phyloP scores from a whole-genome alignment of 2,329 filamentous ascomycete species.

The Mycosphaerella arachidis region DNA sequence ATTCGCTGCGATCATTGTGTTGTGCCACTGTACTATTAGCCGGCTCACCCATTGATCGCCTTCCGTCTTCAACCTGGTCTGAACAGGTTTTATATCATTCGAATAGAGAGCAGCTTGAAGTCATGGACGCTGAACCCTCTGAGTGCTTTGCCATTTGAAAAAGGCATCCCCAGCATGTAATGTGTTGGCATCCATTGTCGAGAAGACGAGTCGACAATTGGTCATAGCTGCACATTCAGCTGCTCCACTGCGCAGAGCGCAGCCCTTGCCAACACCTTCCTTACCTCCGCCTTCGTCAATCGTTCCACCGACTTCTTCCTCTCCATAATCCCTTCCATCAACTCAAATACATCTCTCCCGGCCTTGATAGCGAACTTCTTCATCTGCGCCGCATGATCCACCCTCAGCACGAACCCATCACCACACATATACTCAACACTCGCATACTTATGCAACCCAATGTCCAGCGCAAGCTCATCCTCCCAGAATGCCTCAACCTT shows the following conservation, averaged over 20 bases:
- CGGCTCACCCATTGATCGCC: too few relatives aligned
- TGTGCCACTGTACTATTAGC: too few relatives aligned
- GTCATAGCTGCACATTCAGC: not conserved
- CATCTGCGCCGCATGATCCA: conserved; percentile 11
- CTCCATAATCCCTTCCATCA: conserved; percentile 3
- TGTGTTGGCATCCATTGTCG: not conserved
- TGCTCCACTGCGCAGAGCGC: conserved; percentile 6
- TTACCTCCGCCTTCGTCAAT: conserved; percentile 9
- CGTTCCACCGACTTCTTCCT: not conserved
- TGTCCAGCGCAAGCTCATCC: conserved; percentile 11
- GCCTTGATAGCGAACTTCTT: conserved; percentile 2
- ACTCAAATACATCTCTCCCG: not conserved
- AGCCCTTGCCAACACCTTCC: not conserved
- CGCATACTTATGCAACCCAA: conserved; percentile 10
- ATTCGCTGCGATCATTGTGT: too few relatives aligned
- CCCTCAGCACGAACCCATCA: conserved; percentile 8
- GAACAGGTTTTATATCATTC: too few relatives aligned
- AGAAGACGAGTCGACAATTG: not conserved
- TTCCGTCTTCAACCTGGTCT: too few relatives aligned
- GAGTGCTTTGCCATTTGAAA: too few relatives aligned
- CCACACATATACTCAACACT: conserved; percentile 5
- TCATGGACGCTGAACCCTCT: too few relatives aligned
- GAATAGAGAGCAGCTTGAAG: too few relatives aligned
- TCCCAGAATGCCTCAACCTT: conserved; percentile 1
- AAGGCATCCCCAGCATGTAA: too few relatives aligned